phyloP scores from a whole-genome alignment of 139 green algal genomes.

The Pycnococcus provasolii region DNA sequence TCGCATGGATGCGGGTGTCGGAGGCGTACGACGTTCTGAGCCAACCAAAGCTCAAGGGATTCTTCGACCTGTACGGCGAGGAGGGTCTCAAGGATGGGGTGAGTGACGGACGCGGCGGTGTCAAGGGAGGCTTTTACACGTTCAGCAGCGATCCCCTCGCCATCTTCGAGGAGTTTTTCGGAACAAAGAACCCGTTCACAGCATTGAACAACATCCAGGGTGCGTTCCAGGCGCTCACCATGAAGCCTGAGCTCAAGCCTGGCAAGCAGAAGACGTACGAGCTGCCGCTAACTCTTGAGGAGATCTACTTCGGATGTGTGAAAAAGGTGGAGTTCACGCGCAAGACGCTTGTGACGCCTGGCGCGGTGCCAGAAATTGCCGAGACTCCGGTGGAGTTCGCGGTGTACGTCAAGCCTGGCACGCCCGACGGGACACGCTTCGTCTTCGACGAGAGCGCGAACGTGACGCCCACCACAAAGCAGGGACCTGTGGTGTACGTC shows the following conservation, averaged over 20 bases:
- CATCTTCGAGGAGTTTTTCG: constrained; percentile 60
- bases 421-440: constrained; percentile 52
- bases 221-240: constrained; percentile 6
- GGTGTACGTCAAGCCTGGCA: constrained; percentile 47
- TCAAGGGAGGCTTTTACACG: constrained; percentile 20
- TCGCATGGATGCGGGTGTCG: constrained; percentile 45
- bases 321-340: constrained; percentile 55
- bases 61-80: constrained; percentile 62
- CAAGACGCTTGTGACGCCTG: constrained; percentile 33
- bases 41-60: constrained; percentile 56
- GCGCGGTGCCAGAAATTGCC: constrained; percentile 1
- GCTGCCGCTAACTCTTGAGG: constrained; percentile 52
- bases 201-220: constrained; percentile 40
- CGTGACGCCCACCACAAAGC: constrained; percentile 39
- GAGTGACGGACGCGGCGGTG: constrained; percentile 29
- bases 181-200: constrained; percentile 66
- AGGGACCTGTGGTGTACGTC: constrained; percentile 55
- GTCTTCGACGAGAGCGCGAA: constrained; percentile 66
- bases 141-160: constrained; percentile 26
- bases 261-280: constrained; percentile 49
- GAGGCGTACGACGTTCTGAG: constrained; percentile 66
- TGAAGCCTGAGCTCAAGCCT: constrained; percentile 3
- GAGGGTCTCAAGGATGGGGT: constrained; percentile 54
- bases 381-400: constrained; percentile 35
- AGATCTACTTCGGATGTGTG: constrained; percentile 55